Evolutionary conservation across 495 filamentous ascomycete species (phyloP).

Genomic region (Penicillium crystallinum): DNA sequence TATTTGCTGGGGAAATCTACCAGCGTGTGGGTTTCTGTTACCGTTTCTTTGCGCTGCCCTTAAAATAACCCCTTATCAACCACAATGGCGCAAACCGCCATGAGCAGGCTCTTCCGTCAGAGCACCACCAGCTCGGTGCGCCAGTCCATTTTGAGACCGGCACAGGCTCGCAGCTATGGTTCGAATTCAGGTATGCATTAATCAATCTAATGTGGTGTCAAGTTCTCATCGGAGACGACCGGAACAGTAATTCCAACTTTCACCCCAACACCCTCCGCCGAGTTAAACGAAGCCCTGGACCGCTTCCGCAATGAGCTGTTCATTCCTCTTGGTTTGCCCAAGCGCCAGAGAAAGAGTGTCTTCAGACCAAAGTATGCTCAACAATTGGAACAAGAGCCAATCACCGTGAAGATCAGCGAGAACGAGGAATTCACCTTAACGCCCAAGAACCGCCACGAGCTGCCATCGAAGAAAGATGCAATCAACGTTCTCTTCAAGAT

Average conservation of each 20-base stretch:
- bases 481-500: slow-evolving; percentile 40
- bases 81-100: slow-evolving; percentile 37
- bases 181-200: slow-evolving; percentile 30
- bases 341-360: slow-evolving; percentile 50
- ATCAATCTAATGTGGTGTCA: background rate
- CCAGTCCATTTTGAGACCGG: slow-evolving; percentile 27
- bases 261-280: slow-evolving; percentile 41
- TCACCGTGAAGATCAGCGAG: slow-evolving; percentile 53
- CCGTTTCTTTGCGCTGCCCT: background rate
- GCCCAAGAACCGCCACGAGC: slow-evolving; percentile 36
- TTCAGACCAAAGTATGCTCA: slow-evolving; percentile 46
- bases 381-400: slow-evolving; percentile 51
- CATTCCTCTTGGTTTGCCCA: slow-evolving; percentile 56
- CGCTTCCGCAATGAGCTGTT: slow-evolving; percentile 60
- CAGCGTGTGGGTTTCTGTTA: background rate
- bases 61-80: background rate
- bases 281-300: slow-evolving; percentile 48
- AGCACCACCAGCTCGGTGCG: slow-evolving; percentile 24
- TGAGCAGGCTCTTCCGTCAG: slow-evolving; percentile 37
- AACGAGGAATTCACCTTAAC: slow-evolving; percentile 52
- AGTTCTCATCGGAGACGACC: background rate
- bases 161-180: slow-evolving; percentile 30
- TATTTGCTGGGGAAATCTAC: background rate
- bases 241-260: slow-evolving; percentile 45
- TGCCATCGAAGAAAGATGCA: slow-evolving; percentile 35